phyloP scores from a whole-genome alignment of 768 basidiomycete species.

The Phanerochaete sordida region DNA sequence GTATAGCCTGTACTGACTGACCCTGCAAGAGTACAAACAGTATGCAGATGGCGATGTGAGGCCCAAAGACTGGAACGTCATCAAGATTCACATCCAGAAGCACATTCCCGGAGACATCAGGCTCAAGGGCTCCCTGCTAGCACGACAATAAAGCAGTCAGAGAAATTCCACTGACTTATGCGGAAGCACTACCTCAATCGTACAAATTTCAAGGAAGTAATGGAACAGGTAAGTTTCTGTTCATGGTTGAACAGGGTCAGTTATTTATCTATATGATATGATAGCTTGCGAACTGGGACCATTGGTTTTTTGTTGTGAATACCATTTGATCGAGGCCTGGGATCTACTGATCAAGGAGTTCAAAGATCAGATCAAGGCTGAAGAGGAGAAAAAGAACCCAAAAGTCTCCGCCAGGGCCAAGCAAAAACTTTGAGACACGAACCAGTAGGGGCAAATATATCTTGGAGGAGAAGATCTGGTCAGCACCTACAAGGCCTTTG shows the following conservation, averaged over 20 bases:
- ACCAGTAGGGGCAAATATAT: background rate
- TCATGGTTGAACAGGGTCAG: too few relatives aligned
- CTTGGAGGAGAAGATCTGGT: background rate
- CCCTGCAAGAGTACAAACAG: background rate
- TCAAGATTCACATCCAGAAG: conserved; percentile 4
- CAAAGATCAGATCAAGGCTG: too few relatives aligned
- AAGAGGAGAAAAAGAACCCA: too few relatives aligned
- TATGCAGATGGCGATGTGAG: background rate
- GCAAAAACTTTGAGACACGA: background rate
- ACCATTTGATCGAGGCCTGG: background rate
- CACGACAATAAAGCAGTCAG: conserved; percentile 14
- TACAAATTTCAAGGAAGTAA: conserved; percentile 1
- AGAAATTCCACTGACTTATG: conserved; percentile 10
- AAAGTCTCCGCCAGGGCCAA: background rate
- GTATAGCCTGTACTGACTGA: background rate
- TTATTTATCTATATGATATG: background rate
- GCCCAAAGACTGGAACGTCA: conserved; percentile 10
- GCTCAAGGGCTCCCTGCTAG: conserved; percentile 2
- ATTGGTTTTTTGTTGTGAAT: background rate
- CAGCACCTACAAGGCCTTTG: background rate
- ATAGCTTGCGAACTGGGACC: background rate
- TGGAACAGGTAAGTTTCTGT: background rate
- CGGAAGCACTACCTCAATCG: conserved; percentile 5
- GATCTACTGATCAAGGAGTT: background rate
- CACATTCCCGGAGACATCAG: conserved; percentile 6